Evolutionary conservation across 805 yeast species (phyloP), one percentile per base, ranked within the genome.

Genomic region (Candida pseudoglaebosa): DNA sequence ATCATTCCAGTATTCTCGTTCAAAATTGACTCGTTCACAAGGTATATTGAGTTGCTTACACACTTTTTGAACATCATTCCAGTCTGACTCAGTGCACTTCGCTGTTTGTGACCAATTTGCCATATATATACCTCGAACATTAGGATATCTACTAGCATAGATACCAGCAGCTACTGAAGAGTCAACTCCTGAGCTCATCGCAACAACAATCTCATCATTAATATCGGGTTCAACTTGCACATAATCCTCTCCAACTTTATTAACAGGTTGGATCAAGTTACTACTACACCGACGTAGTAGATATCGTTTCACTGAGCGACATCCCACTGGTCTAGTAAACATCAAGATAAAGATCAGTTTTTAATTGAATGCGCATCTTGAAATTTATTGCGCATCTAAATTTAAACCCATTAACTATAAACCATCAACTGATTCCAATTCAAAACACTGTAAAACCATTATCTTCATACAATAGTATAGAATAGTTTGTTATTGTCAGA

Each of bases 111-210:
- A 70, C 97, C 97, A 93, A 62, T 93, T 93, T 29, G 88, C 84
- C 98, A 93, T 93, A 61, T 85, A 91, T 1, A 93, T 71, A 0
- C 97, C 99, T 32, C 71, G 61, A 2, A 85, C 93, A 33, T 84
- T 77, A 2, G 65, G 64, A 48, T 72, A 77, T 24, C 64, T 54
- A n/a, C 67, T 60, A 5, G 86, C 67, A 48, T 71, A 80, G 43
- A 85, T 40, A 0, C 84, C 79, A 0, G 98, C 97, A 2, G 84
- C 77, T 1, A 90, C 88, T 1, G 96, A 83, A 0, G 97, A 90
- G 59, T 93, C 99, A 1, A 93, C 98, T 0, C 99, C 99, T 0
- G 95, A 85, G 1, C 96, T 87, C 96, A 93, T 86, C 5, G 98
- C 96, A 4, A 93, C 78, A 15, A 84, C 64, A 16, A 91, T 75